Percentiles rank a stretch among this genome's conserved stretches.
Evolutionary conservation across 495 filamentous ascomycete species (phyloP).

Genomic region (Lepidopterella palustris): DNA sequence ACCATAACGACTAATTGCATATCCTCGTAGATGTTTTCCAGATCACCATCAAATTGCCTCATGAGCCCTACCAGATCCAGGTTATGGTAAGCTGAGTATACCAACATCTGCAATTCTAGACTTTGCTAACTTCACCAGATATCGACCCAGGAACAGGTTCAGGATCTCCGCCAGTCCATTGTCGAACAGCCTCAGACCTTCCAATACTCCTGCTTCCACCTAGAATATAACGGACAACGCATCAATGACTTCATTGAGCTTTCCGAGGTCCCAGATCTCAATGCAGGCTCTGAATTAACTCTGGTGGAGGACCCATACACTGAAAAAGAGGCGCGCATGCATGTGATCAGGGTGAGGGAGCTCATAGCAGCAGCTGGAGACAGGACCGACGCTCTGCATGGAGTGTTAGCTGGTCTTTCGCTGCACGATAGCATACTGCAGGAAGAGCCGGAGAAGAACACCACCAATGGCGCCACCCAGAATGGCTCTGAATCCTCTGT

Average conservation of each 20-base stretch:
- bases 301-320: constrained; percentile 96
- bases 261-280: constrained; percentile 79
- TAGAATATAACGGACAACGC: constrained; percentile 74
- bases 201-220: constrained; percentile 98
- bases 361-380: constrained; percentile 86
- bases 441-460: constrained; percentile 31
- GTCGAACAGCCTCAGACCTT: constrained; percentile 89
- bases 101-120: not conserved
- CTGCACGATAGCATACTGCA: constrained; percentile 70
- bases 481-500: constrained; percentile 3
- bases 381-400: constrained; percentile 80
- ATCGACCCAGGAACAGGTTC: constrained; percentile 87
- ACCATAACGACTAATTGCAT: not conserved
- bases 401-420: constrained; percentile 78
- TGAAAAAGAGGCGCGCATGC: constrained; percentile 95
- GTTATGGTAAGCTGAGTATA: constrained; percentile 57
- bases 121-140: constrained; percentile 48
- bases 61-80: constrained; percentile 69
- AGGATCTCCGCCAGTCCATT: constrained; percentile 95
- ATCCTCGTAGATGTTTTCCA: constrained; percentile 52
- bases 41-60: constrained; percentile 77
- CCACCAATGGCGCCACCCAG: not conserved
- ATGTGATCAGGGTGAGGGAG: constrained; percentile 82
- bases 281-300: constrained; percentile 63
- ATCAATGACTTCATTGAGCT: constrained; percentile 95